Conservation (phyloP, 208 protist genomes). For the Angomonas deanei region DNA sequence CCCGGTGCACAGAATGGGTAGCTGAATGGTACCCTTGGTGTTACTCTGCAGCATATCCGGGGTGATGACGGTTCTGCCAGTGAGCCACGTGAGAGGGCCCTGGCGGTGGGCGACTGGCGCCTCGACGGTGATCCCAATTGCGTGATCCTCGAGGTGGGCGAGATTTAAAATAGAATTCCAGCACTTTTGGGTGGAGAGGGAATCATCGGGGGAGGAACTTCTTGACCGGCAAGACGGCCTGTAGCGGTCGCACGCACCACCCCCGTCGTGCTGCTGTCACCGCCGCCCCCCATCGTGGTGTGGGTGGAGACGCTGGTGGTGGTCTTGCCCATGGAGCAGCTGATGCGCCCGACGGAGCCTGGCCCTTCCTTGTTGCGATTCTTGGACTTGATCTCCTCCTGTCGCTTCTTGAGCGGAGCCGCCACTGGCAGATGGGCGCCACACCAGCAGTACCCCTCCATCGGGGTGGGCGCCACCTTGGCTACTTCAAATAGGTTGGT, state of each 20-base stretch:
- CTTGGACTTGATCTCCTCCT: slow-evolving; percentile 22
- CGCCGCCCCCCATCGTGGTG: not conserved
- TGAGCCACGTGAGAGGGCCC: not conserved
- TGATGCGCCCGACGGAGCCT: not conserved
- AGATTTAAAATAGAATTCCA: slow-evolving; percentile 19
- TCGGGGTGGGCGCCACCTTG: slow-evolving; percentile 31
- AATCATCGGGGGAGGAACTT: not conserved
- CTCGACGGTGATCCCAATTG: slow-evolving; percentile 12
- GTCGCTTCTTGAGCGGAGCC: slow-evolving; percentile 38
- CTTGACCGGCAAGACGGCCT: slow-evolving; percentile 18
- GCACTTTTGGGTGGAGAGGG: slow-evolving; percentile 22
- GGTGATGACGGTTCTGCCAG: slow-evolving; percentile 3
- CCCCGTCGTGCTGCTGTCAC: slow-evolving; percentile 7
- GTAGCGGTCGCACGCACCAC: slow-evolving; percentile 58
- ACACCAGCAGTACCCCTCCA: slow-evolving; percentile 50
- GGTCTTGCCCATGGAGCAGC: not conserved
- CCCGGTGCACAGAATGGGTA: slow-evolving; percentile 3
- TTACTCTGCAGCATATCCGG: slow-evolving; percentile 12
- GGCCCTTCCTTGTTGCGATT: slow-evolving; percentile 7
- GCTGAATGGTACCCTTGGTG: slow-evolving; percentile 11
- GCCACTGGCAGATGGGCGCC: slow-evolving; percentile 33
- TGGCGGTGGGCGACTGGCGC: not conserved
- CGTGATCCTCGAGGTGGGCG: slow-evolving; percentile 11
- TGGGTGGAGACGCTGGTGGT: not conserved
- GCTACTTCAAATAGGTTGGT: slow-evolving; percentile 31